Evolutionary conservation across 352 stramenopile genomes (phyloP).

Genomic region (Phytophthora capsici): DNA sequence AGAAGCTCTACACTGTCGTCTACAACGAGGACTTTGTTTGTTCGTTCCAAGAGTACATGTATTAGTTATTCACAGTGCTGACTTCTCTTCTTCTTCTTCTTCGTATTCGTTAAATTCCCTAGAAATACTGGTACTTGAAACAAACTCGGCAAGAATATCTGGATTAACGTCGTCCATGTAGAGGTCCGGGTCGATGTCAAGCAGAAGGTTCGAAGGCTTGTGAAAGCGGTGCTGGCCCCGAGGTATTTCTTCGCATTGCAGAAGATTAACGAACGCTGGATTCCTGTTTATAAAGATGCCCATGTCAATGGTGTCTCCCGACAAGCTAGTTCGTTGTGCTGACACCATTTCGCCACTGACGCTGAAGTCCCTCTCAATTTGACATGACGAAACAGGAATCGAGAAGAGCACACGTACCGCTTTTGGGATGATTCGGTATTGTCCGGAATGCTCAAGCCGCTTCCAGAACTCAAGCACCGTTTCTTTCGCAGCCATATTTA

Average conservation of each 20-base stretch:
- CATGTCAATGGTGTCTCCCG: slow-evolving; percentile 23
- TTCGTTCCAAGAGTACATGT: not conserved
- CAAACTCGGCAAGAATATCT: not conserved
- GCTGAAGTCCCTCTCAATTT: slow-evolving; percentile 28
- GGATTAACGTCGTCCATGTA: not conserved
- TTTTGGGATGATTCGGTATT: slow-evolving; percentile 24
- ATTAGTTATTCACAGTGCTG: not conserved
- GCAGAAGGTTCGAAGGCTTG: slow-evolving; percentile 9
- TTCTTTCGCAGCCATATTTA: slow-evolving; percentile 1
- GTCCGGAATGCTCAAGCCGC: not conserved
- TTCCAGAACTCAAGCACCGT: slow-evolving; percentile 21
- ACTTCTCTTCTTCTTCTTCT: too few relatives aligned
- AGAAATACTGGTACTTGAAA: not conserved
- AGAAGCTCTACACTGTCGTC: too few relatives aligned
- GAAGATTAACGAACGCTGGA: slow-evolving; percentile 16
- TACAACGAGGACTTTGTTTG: too few relatives aligned
- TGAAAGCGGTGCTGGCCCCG: slow-evolving; percentile 6
- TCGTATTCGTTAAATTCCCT: not conserved
- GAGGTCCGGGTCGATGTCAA: slow-evolving; percentile 2
- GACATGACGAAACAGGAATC: slow-evolving; percentile 9
- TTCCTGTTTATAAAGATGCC: slow-evolving; percentile 21
- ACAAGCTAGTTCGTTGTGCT: slow-evolving; percentile 8
- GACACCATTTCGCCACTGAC: slow-evolving; percentile 13
- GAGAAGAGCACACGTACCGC: slow-evolving; percentile 9
- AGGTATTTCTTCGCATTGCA: slow-evolving; percentile 25